Conservation (phyloP, 116 monocot species). For the Zostera marina region DNA sequence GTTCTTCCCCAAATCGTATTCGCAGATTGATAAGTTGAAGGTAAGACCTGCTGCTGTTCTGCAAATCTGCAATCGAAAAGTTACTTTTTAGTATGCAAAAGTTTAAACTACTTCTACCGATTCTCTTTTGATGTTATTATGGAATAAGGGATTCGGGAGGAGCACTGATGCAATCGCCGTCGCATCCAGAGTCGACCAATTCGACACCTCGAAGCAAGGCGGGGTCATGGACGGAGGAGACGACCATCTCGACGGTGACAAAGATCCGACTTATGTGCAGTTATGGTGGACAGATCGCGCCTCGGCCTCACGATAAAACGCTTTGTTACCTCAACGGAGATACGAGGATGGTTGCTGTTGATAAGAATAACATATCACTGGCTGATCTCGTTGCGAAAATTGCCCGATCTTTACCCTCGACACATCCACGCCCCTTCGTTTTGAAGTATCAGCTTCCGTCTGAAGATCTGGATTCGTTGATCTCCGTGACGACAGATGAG, state of each 20-base stretch:
- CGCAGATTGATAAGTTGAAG: too few species aligned
- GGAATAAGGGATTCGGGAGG: too few species aligned
- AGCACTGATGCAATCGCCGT: too few species aligned
- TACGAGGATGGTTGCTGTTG: constrained; percentile 55
- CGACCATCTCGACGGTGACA: background rate
- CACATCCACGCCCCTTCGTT: constrained; percentile 13
- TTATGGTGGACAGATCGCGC: constrained; percentile 72
- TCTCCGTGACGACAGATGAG: constrained; percentile 66
- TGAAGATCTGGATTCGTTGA: constrained; percentile 72
- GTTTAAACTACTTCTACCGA: too few species aligned
- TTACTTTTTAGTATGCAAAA: too few species aligned
- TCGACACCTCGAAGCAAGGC: too few species aligned
- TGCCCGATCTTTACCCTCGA: constrained; percentile 24
- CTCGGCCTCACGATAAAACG: constrained; percentile 59
- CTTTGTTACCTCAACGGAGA: constrained; percentile 82
- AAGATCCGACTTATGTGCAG: constrained; percentile 74
- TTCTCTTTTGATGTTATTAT: too few species aligned
- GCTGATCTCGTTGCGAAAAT: constrained; percentile 28
- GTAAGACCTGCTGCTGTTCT: too few species aligned
- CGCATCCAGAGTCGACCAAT: too few species aligned
- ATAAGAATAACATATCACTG: constrained; percentile 29
- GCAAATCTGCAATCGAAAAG: too few species aligned
- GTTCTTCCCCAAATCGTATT: too few species aligned
- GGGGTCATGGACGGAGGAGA: too few species aligned
- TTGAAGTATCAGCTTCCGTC: constrained; percentile 67